A percentile compares a stretch with the other conserved stretches of the same genome.
Evolutionary conservation across 768 basidiomycete species (phyloP).

Genomic region (Boletus fagicola): DNA sequence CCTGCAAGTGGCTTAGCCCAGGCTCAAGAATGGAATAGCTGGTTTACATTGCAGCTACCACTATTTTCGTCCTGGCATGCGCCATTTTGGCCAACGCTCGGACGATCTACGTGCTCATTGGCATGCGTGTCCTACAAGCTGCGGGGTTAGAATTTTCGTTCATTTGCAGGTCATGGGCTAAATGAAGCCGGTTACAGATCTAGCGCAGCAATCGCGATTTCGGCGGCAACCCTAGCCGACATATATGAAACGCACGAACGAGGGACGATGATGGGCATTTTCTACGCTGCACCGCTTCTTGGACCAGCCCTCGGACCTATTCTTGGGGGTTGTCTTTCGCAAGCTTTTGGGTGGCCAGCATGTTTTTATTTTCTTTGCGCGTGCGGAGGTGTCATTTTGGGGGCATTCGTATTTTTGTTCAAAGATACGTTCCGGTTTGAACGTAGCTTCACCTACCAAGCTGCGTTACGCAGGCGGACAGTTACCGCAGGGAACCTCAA

Average conservation of each 20-base stretch:
- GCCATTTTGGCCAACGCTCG: slow-evolving; percentile 55
- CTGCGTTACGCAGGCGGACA: slow-evolving; percentile 49
- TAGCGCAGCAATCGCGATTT: slow-evolving; percentile 66
- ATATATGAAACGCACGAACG: slow-evolving; percentile 73
- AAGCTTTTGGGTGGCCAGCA: slow-evolving; percentile 72
- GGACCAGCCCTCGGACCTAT: slow-evolving; percentile 73
- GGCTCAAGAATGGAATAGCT: slow-evolving; percentile 33
- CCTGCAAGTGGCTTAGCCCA: not conserved
- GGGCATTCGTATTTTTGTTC: slow-evolving; percentile 65
- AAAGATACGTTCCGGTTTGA: slow-evolving; percentile 82
- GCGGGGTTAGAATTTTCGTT: slow-evolving; percentile 46
- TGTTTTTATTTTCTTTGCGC: slow-evolving; percentile 81
- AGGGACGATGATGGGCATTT: slow-evolving; percentile 79
- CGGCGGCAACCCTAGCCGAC: slow-evolving; percentile 76
- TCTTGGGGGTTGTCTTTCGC: slow-evolving; percentile 65
- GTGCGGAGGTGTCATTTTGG: slow-evolving; percentile 51
- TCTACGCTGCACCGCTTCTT: slow-evolving; percentile 75
- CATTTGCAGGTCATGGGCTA: slow-evolving; percentile 1
- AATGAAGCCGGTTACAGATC: slow-evolving; percentile 39
- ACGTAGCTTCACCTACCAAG: slow-evolving; percentile 78
- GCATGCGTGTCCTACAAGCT: slow-evolving; percentile 68
- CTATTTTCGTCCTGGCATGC: slow-evolving; percentile 54
- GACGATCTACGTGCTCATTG: slow-evolving; percentile 56
- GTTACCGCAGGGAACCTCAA: slow-evolving; percentile 24
- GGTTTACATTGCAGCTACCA: slow-evolving; percentile 53